Conservation (phyloP, 2,329 filamentous ascomycete genomes). For the Stemphylium beticola region DNA sequence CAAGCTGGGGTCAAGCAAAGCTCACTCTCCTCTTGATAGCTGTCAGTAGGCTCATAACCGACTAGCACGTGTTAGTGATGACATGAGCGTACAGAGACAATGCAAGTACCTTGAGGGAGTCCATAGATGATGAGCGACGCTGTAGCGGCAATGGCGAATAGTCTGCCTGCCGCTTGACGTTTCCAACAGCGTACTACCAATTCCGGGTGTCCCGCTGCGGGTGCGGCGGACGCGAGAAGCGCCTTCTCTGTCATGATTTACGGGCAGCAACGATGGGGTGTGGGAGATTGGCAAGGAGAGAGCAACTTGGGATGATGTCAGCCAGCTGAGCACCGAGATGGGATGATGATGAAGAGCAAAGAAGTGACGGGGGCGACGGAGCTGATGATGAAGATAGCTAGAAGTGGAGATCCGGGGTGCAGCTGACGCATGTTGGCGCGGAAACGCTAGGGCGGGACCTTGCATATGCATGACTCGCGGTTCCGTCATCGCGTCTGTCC, state of each 20-base stretch:
- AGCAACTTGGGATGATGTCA: constrained; percentile 15
- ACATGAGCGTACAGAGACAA: not conserved
- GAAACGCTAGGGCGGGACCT: constrained; percentile 19
- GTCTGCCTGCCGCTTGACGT: constrained; percentile 18
- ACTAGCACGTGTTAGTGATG: constrained; percentile 8
- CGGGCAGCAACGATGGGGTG: not conserved
- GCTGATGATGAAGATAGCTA: constrained; percentile 21
- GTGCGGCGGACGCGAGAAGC: constrained; percentile 22
- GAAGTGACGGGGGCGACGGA: constrained; percentile 14
- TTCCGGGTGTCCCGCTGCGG: constrained; percentile 14
- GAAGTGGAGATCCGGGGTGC: constrained; percentile 32
- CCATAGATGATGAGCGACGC: constrained; percentile 31
- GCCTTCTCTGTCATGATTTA: constrained; percentile 32
- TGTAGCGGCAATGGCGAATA: constrained; percentile 25
- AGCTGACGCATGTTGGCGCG: constrained; percentile 19
- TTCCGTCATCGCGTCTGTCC: constrained; percentile 3
- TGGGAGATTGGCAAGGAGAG: not conserved
- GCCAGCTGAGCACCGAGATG: constrained; percentile 31
- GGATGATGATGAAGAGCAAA: constrained; percentile 8
- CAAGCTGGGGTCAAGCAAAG: constrained; percentile 65
- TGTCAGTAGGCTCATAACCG: constrained; percentile 7
- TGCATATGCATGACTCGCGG: constrained; percentile 17
- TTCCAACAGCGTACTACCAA: constrained; percentile 22
- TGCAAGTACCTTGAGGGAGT: constrained; percentile 15
- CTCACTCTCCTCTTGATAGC: constrained; percentile 18